A percentile compares a stretch with the other conserved stretches of the same genome.
These are phyloP conservation scores for Vitis rotundifolia DNA, from an alignment of 164 flowering plant species.

Conservation along the genomic window DNA sequence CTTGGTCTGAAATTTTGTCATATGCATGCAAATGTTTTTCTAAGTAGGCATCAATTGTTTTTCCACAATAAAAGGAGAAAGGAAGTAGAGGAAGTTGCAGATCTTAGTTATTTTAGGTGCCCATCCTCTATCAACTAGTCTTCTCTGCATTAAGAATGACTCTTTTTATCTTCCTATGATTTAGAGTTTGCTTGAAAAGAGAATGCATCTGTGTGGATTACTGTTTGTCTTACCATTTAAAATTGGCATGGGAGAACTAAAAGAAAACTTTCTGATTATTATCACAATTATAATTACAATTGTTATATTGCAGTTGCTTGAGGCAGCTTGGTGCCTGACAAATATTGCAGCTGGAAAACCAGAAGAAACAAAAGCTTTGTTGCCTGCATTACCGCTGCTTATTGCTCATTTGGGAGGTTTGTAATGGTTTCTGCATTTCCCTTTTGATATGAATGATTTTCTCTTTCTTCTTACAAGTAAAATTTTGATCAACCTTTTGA, in stretches of 20 bases:
- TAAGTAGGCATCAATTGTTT: neutral
- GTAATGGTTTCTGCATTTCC: conserved; percentile 8
- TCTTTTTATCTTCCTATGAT: neutral
- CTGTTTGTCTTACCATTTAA: neutral
- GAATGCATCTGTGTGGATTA: neutral
- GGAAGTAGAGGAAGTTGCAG: neutral
- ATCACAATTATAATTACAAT: neutral
- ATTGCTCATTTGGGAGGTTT: conserved; percentile 96
- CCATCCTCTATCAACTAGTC: neutral
- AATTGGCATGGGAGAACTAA: neutral
- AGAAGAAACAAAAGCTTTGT: conserved; percentile 85
- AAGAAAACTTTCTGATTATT: neutral
- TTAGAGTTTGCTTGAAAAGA: neutral
- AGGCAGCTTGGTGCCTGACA: conserved; percentile 98
- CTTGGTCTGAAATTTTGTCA: neutral
- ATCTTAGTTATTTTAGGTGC: neutral
- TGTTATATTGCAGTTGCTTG: conserved; percentile 68
- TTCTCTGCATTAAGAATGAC: conserved; percentile 1
- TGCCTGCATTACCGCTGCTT: conserved; percentile 92
- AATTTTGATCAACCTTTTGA: neutral
- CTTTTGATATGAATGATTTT: neutral
- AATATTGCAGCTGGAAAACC: conserved; percentile 96
- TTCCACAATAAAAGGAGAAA: neutral
- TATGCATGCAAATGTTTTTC: neutral
- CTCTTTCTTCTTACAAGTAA: neutral